A percentile compares a stretch with the other conserved stretches of the same genome.
Evolutionary conservation across 2,329 filamentous ascomycete genomes (phyloP).

Genomic region (Reticulascus tulasneorum): DNA sequence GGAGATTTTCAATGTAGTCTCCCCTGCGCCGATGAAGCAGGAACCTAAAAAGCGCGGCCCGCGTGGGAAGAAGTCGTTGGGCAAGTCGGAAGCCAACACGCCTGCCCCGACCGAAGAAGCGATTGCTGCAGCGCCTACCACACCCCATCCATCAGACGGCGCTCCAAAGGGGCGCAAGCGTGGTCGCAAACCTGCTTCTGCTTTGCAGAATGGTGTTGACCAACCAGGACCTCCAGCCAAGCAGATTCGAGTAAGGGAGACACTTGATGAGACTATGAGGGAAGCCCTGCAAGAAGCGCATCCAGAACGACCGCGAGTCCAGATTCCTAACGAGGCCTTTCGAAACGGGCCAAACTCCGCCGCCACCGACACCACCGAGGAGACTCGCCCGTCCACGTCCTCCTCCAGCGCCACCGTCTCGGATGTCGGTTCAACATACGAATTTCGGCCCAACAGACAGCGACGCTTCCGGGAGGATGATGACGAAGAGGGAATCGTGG

Average conservation of each 20-base stretch:
- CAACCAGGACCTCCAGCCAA: too few relatives aligned
- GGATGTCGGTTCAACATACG: slow-evolving; percentile 13
- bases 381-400: slow-evolving; percentile 48
- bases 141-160: slow-evolving; percentile 5
- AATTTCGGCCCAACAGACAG: slow-evolving; percentile 29
- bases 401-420: slow-evolving; percentile 45
- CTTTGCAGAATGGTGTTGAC: too few relatives aligned
- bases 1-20: too few relatives aligned
- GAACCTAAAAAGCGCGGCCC: slow-evolving; percentile 9
- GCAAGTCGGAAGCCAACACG: slow-evolving; percentile 11
- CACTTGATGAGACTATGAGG: too few relatives aligned
- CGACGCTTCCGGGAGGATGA: slow-evolving; percentile 50
- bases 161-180: slow-evolving; percentile 14
- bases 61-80: slow-evolving; percentile 8
- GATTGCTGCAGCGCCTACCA: slow-evolving; percentile 7
- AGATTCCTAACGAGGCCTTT: too few relatives aligned
- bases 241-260: too few relatives aligned
- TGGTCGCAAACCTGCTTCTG: slow-evolving; percentile 12
- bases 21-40: too few relatives aligned
- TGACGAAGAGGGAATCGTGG: slow-evolving; percentile 30
- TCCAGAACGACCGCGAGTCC: too few relatives aligned
- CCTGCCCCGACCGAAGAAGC: slow-evolving; percentile 8
- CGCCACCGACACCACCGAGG: slow-evolving; percentile 29
- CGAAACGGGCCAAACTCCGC: slow-evolving; percentile 5
- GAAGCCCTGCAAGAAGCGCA: too few relatives aligned